phyloP scores from a whole-genome alignment of 129 eudicot genomes.

The Chrysanthemum seticuspe region DNA sequence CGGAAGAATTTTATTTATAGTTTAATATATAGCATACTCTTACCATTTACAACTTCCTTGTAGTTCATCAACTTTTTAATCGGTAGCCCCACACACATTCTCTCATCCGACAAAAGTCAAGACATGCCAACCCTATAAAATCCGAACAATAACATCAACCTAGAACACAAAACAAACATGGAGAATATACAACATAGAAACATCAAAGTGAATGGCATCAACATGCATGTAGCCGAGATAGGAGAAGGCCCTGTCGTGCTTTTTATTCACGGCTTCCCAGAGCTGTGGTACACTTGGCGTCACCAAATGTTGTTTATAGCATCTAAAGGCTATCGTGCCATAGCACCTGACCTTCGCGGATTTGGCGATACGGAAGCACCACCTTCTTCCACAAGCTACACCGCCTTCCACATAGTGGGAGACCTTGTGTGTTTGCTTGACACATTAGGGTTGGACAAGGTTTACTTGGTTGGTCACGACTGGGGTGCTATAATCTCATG shows the following conservation, averaged over 20 bases:
- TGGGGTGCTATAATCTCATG: constrained; percentile 79
- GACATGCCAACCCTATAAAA: background rate
- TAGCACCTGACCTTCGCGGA: constrained; percentile 86
- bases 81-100: background rate
- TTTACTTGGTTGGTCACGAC: constrained; percentile 71
- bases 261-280: constrained; percentile 82
- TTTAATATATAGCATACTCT: background rate
- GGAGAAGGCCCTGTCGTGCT: constrained; percentile 61
- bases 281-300: constrained; percentile 88
- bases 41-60: background rate
- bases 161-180: constrained; percentile 22
- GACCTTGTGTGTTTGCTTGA: constrained; percentile 70
- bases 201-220: constrained; percentile 57
- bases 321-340: constrained; percentile 57
- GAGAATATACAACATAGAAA: constrained; percentile 60
- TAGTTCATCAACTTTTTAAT: too few relatives aligned
- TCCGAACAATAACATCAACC: background rate
- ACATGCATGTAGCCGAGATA: constrained; percentile 68
- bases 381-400: constrained; percentile 52
- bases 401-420: constrained; percentile 64
- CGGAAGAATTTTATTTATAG: background rate
- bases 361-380: constrained; percentile 81
- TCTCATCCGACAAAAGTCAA: background rate
- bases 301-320: constrained; percentile 74
- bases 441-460: constrained; percentile 44